A percentile compares a stretch with the other conserved stretches of the same genome.
Conservation (phyloP, 495 filamentous ascomycete genomes). For the Cercophora samala region DNA sequence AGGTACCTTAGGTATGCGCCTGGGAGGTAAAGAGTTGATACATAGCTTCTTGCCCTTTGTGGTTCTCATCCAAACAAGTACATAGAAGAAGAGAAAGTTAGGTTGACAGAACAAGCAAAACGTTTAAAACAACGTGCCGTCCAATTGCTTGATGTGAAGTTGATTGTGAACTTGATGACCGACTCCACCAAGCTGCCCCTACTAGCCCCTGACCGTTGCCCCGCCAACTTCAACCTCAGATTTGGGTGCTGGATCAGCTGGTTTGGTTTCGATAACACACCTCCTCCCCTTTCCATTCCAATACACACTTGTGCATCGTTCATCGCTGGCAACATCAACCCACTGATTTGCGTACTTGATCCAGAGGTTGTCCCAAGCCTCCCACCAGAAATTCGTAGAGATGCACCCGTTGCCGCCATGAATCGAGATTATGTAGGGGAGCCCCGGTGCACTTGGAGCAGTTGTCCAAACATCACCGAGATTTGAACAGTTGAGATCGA, state of each 20-base stretch:
- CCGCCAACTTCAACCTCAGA: neutral
- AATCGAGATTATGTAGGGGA: neutral
- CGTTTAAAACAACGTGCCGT: too few relatives aligned
- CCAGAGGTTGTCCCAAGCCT: neutral
- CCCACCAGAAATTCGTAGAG: neutral
- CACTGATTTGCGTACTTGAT: constrained; percentile 5
- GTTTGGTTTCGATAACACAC: neutral
- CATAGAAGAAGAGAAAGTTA: neutral
- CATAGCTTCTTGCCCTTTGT: too few relatives aligned
- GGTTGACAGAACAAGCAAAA: neutral
- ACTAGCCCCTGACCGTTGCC: neutral
- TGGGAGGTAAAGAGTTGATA: too few relatives aligned
- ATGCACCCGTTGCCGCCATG: neutral
- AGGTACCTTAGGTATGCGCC: too few relatives aligned
- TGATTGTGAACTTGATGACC: neutral
- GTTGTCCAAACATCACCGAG: neutral
- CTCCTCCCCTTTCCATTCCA: constrained; percentile 3
- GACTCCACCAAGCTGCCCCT: neutral
- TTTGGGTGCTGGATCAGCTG: too few relatives aligned
- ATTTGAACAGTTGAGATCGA: neutral
- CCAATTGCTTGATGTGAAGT: too few relatives aligned
- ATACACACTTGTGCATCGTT: neutral
- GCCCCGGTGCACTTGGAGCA: neutral
- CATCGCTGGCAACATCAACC: neutral
- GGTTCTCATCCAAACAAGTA: too few relatives aligned